Evolutionary conservation across 139 green algal genomes (phyloP), one percentile per base, ranked within the genome.

Genomic region (Auxenochlorella pyrenoidosa): DNA sequence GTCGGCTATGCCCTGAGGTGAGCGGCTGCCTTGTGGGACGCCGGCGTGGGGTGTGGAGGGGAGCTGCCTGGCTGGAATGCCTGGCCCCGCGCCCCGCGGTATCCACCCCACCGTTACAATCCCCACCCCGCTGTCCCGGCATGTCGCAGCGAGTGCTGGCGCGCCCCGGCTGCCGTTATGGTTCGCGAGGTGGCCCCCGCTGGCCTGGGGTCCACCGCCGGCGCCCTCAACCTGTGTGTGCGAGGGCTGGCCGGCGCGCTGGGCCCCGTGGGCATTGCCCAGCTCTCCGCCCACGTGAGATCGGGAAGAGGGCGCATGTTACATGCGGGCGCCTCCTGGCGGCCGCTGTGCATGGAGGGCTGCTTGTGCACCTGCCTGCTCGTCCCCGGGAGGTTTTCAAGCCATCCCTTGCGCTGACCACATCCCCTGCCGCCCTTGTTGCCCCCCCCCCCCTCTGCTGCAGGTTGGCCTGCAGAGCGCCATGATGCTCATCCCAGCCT

Each of bases 91-190:
- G n/a, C n/a, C n/a, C n/a, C n/a, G n/a, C n/a, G n/a, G n/a, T n/a
- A n/a, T n/a, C n/a, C n/a, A n/a, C n/a, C n/a, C n/a, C n/a, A n/a
- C n/a, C n/a, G n/a, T n/a, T n/a, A n/a, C n/a, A n/a, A n/a, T n/a
- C n/a, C n/a, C n/a, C n/a, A n/a, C n/a, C n/a, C n/a, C n/a, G n/a
- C n/a, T n/a, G 44, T 15, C 28, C 65, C 24, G 4, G 30, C 28
- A 24, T 22, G 91, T 2, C 88, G 98, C 54, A 95, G 89, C 75
- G 96, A 98, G 90, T 92, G 91, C 22, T 98, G 96, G 96, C 91
- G 96, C 2, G 94, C 96, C 3, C 95, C 96, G 0, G 91, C 93
- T 13, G 95, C 95, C 3, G 92, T 98, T 82, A 96, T 97, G 88
- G 82, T 95, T 43, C 90, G 93, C 30, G 91, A 95, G 75, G 87